These are phyloP conservation scores for Echria macrotheca DNA, from an alignment of 495 filamentous ascomycete species.

Conservation along the genomic window DNA sequence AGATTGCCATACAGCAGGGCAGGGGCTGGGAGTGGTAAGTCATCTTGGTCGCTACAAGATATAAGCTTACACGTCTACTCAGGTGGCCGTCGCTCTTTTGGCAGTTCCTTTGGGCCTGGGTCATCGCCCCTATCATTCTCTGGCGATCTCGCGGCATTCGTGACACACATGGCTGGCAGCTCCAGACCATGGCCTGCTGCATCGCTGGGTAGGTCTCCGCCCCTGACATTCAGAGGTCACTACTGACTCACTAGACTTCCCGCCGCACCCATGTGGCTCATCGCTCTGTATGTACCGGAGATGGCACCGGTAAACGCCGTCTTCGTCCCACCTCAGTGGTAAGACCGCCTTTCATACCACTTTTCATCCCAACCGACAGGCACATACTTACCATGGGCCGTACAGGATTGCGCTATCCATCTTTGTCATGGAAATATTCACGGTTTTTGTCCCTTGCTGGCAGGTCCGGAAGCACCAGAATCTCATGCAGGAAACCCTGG, in stretches of 20 bases:
- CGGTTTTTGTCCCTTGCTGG: conserved; percentile 42
- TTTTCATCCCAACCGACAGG: background rate
- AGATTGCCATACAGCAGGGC: conserved; percentile 38
- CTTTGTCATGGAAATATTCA: conserved; percentile 46
- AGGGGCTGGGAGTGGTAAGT: conserved; percentile 58
- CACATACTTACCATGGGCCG: too few species aligned
- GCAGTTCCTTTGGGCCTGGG: conserved; percentile 60
- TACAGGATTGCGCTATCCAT: conserved; percentile 31
- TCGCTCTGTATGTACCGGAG: conserved; percentile 51
- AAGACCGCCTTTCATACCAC: conserved; percentile 15
- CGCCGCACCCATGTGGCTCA: conserved; percentile 62
- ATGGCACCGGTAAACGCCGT: conserved; percentile 51
- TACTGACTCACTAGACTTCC: too few species aligned
- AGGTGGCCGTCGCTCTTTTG: conserved; percentile 60
- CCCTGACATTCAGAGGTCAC: too few species aligned
- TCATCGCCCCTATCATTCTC: conserved; percentile 41
- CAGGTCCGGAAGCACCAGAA: conserved; percentile 23
- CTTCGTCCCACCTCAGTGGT: conserved; percentile 50
- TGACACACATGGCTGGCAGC: conserved; percentile 64
- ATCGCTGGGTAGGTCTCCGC: conserved; percentile 42
- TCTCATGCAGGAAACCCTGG: conserved; percentile 27
- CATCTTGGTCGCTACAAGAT: background rate
- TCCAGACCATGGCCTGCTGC: conserved; percentile 57
- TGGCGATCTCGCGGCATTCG: conserved; percentile 45
- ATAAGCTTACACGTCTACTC: background rate